These are phyloP conservation scores for Clarkia xantiana DNA, from an alignment of 345 rosid species.

Conservation along the genomic window DNA sequence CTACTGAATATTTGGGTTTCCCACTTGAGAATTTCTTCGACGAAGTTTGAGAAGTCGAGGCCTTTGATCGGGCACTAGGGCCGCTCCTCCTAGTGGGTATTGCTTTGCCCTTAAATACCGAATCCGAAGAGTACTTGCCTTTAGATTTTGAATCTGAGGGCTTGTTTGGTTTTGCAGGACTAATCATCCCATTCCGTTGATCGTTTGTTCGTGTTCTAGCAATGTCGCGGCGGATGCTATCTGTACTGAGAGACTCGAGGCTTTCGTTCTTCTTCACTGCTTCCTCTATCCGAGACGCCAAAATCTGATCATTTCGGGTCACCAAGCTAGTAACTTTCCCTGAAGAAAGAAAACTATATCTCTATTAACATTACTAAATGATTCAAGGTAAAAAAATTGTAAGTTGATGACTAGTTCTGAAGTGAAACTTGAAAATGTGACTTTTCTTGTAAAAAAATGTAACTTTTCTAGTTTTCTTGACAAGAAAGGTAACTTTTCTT, in stretches of 20 bases:
- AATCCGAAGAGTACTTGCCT: conserved; percentile 9
- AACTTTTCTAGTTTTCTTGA: too few species aligned
- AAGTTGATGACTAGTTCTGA: too few species aligned
- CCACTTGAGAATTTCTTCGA: conserved; percentile 20
- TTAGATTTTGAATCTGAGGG: conserved; percentile 23
- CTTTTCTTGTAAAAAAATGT: too few species aligned
- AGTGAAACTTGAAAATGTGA: too few species aligned
- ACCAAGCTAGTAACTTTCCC: conserved; percentile 87
- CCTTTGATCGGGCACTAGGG: conserved; percentile 12
- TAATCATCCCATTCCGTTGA: conserved; percentile 41
- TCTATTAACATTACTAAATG: too few species aligned
- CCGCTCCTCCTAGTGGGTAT: conserved; percentile 12
- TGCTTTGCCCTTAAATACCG: conserved; percentile 9
- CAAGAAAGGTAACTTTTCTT: too few species aligned
- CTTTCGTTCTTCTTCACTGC: conserved; percentile 76
- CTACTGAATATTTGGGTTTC: conserved; percentile 20
- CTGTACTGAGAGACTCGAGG: conserved; percentile 56
- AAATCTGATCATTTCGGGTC: conserved; percentile 36
- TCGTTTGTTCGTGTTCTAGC: conserved; percentile 52
- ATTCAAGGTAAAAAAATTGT: too few species aligned
- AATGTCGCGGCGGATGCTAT: conserved; percentile 49
- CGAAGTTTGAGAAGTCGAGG: conserved; percentile 10
- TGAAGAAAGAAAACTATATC: conserved; percentile 11
- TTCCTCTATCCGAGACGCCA: conserved; percentile 64
- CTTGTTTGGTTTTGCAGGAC: conserved; percentile 17